Evolutionary conservation across 306 rosid genomes (phyloP), one percentile per base, ranked within the genome.

Genomic region (Quercus agrifolia): DNA sequence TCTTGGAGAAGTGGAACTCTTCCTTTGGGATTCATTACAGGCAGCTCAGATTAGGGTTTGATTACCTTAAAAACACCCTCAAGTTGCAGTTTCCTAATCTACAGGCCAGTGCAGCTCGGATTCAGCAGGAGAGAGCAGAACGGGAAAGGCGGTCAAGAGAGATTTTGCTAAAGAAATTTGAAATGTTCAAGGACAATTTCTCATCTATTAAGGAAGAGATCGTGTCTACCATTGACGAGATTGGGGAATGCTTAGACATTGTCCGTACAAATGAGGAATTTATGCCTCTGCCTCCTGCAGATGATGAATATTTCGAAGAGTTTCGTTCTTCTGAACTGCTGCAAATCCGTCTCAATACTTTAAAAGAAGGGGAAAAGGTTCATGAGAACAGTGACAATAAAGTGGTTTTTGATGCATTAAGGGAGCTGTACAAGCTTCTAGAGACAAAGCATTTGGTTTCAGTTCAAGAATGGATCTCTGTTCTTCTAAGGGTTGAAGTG

Each of bases 371-470:
- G 72, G 91, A 88, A 28, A 95, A 78, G 85, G 87, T 93, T 79
- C 88, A 82, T 5, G 99, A 92, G 88, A 84, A 87, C 71, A 84
- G 67, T 58, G 99, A 95, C 25, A 95, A 95, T 85, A 90, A 81
- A 77, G 98, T 91, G 70, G 88, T 95, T 87, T 95, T 88, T 77
- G 97, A 95, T 83, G 84, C 90, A 59, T 77, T 95, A 81, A 90
- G 98, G 87, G 99, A 95, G 86, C 87, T 91, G 27, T 89, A 91
- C 91, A 95, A 89, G 90, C 92, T 95, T 87, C 84, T 91, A 71
- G 74, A 80, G 74, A 82, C 90, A 72, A 95, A 87, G 87, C 96
- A 95, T 84, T 71, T 91, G 80, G 85, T 82, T 78, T 82, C 94
- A 9, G 85, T 91, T 68, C 96, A 91, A 88, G 98, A 90, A 78